phyloP scores from a whole-genome alignment of 192 early-diverging fungal genomes.

The Podila horticola region DNA sequence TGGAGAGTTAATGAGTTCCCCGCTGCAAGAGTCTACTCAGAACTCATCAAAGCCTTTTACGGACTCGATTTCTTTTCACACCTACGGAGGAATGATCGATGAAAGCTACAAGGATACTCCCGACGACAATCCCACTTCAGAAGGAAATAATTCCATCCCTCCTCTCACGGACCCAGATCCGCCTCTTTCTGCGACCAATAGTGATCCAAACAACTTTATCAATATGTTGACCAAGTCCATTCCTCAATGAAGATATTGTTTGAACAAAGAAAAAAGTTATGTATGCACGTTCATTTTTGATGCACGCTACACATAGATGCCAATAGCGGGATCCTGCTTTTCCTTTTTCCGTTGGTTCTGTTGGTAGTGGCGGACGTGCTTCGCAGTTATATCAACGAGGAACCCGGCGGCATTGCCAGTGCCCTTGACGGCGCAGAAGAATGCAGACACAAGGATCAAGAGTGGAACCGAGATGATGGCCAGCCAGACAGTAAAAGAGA shows the following conservation, averaged over 20 bases:
- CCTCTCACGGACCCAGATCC: background rate
- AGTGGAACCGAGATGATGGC: conserved; percentile 24
- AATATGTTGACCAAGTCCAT: background rate
- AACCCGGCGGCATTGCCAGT: conserved; percentile 37
- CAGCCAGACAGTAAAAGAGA: conserved; percentile 35
- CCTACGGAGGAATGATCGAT: too few species aligned
- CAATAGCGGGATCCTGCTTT: conserved; percentile 7
- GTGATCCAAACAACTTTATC: background rate
- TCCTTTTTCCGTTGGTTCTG: conserved; percentile 36
- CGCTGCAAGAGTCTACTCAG: too few species aligned
- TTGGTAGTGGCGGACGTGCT: conserved; percentile 29
- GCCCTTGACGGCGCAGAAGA: conserved; percentile 34
- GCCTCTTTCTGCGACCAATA: background rate
- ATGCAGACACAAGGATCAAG: background rate
- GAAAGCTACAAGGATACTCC: too few species aligned
- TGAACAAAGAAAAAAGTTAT: too few species aligned
- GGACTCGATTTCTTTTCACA: too few species aligned
- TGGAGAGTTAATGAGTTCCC: background rate
- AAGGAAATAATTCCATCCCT: background rate
- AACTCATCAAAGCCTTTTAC: too few species aligned
- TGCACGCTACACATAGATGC: too few species aligned
- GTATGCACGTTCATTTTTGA: too few species aligned
- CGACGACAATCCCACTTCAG: too few species aligned
- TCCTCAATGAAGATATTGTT: background rate
- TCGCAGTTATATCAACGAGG: conserved; percentile 36